Evolutionary conservation across 2,329 filamentous ascomycete genomes (phyloP).

Genomic region (Exutisphaerella laricina): DNA sequence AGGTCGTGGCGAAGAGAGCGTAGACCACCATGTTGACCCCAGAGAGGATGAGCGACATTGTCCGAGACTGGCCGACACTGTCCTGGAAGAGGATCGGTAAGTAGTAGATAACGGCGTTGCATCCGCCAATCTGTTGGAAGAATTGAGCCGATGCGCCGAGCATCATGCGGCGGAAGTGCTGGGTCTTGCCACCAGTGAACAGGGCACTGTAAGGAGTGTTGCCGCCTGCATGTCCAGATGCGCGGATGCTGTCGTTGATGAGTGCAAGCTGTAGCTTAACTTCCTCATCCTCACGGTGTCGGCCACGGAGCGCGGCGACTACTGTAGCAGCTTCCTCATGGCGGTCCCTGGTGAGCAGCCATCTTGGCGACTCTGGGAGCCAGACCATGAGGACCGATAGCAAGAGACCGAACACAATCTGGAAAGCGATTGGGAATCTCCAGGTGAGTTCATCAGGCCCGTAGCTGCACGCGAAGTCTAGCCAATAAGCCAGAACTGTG

Average conservation of each 20-base stretch:
- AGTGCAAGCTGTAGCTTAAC: constrained; percentile 58
- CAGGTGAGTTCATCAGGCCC: constrained; percentile 36
- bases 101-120: constrained; percentile 44
- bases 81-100: constrained; percentile 39
- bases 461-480: constrained; percentile 44
- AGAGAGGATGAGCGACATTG: constrained; percentile 41
- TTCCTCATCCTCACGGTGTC: constrained; percentile 49
- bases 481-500: constrained; percentile 49
- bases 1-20: constrained; percentile 44
- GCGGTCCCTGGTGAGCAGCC: constrained; percentile 41
- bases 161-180: constrained; percentile 60
- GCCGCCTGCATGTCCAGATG: constrained; percentile 38
- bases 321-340: constrained; percentile 46
- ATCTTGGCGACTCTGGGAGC: constrained; percentile 44
- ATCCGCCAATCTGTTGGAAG: constrained; percentile 57
- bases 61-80: constrained; percentile 47
- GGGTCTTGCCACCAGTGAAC: constrained; percentile 58
- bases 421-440: constrained; percentile 50
- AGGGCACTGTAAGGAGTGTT: constrained; percentile 48
- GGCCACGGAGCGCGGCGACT: constrained; percentile 46
- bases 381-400: constrained; percentile 40
- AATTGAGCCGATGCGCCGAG: constrained; percentile 56
- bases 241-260: constrained; percentile 54
- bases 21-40: constrained; percentile 36
- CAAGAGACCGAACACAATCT: constrained; percentile 46